A percentile compares a stretch with the other conserved stretches of the same genome.
Evolutionary conservation across 768 basidiomycete species (phyloP).

Genomic region (Cubamyces lactineus): DNA sequence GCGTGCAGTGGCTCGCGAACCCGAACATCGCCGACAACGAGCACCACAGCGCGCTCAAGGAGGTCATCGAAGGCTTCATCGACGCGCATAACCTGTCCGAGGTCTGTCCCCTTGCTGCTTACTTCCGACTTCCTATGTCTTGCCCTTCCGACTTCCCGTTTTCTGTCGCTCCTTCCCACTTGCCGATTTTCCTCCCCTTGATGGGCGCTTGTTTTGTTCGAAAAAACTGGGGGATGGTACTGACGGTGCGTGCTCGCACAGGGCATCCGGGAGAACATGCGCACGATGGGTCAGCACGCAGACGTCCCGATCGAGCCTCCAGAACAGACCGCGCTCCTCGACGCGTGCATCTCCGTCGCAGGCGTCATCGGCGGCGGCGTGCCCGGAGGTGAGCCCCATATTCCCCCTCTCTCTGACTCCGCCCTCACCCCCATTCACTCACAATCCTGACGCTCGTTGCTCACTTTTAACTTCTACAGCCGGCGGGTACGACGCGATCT

Average conservation of each 20-base stretch:
- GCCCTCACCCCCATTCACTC: not conserved
- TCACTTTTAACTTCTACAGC: conserved; percentile 52
- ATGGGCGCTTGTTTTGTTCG: too few relatives aligned
- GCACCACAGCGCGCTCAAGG: conserved; percentile 24
- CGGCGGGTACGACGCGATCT: conserved; percentile 96
- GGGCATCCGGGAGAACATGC: conserved; percentile 81
- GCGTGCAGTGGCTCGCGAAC: conserved; percentile 46
- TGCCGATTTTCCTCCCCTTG: too few relatives aligned
- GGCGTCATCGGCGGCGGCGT: conserved; percentile 96
- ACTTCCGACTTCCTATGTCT: not conserved
- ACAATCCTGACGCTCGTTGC: not conserved
- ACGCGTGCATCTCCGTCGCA: conserved; percentile 72
- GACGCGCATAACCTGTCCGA: conserved; percentile 60
- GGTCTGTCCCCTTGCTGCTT: conserved; percentile 40
- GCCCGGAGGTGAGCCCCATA: conserved; percentile 76
- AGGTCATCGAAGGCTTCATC: conserved; percentile 58
- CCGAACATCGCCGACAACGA: conserved; percentile 52
- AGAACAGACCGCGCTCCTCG: conserved; percentile 82
- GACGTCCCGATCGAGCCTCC: conserved; percentile 89
- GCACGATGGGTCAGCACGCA: conserved; percentile 75
- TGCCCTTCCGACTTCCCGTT: not conserved
- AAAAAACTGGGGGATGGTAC: not conserved
- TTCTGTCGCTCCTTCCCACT: not conserved
- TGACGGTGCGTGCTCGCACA: conserved; percentile 34
- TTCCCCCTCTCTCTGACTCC: not conserved